Base-by-base conservation (phyloP, 2,329 filamentous ascomycete species). In the Trichophyton rubrum region DNA sequence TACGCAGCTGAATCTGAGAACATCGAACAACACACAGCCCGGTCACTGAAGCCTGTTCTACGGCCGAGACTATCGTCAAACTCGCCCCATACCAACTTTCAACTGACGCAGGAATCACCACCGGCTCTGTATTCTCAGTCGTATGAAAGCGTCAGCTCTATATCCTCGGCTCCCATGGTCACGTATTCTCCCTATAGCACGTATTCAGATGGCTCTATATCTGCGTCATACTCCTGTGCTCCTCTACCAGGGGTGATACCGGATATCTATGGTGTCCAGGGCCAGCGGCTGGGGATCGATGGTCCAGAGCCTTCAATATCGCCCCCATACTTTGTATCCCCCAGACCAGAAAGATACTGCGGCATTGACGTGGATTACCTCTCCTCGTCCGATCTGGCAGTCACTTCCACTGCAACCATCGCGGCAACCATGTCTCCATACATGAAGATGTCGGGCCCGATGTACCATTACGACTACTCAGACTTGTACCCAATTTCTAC, bases 61-160 rank as follows among this genome's bases (percentile, higher is more conserved):
- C 80, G 79, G 68, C 82, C 80, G 7, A 77, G 81, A 62, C 81
- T 84, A 67, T 72, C 84, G 30, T 83, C 82, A 22, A 80, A 80
- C 27, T 84, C 81, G 17, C 49, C 49, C 8, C 49, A 27, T 55
- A 35, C 27, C 11, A 55, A 9, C 27, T 55, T 55, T 20, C 49
- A 55, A 20, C n/a, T 35, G n/a, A 35, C 33, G 3, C 49, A 55
- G 13, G 49, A 33, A 55, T n/a, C 24, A 33, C 27, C 49, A 9
- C 27, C 49, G 3, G 1, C 33, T 38, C 33, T 55, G 15, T 55
- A 55, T 6, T 17, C 49, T 35, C 24, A 55, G 6, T 27, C 24
- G 17, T 55, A 35, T n/a, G 49, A 55, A 27, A 55, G 7, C 27
- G n/a, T 15, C 30, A 33, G 27, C 27, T 55, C 24, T 27, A 55